A percentile compares a stretch with the other conserved stretches of the same genome.
Evolutionary conservation across 2,329 filamentous ascomycete species (phyloP).

Genomic region (Colletotrichum liriopes): DNA sequence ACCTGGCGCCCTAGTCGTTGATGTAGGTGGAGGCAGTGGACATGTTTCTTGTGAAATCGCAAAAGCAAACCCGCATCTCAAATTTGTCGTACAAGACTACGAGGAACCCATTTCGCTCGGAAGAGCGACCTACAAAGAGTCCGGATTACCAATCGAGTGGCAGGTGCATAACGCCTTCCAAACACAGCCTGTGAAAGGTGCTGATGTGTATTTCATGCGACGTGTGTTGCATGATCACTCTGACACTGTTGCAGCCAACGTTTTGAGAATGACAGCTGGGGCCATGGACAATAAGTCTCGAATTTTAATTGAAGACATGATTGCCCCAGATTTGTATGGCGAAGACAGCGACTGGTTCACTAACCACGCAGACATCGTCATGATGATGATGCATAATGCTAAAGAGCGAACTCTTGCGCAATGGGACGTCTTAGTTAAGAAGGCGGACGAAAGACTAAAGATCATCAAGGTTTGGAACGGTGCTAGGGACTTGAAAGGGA

Average conservation of each 20-base stretch:
- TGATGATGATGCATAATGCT: conserved; percentile 26
- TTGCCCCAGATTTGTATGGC: neutral
- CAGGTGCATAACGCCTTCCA: neutral
- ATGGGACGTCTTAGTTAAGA: conserved; percentile 7
- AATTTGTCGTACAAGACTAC: neutral
- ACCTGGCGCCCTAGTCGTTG: no score
- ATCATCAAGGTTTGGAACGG: neutral
- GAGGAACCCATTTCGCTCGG: neutral
- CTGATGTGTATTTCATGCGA: neutral
- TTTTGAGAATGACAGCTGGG: neutral
- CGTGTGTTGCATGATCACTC: neutral
- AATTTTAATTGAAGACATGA: neutral
- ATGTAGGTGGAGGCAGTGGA: no score
- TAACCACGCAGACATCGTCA: conserved; percentile 17
- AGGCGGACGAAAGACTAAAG: neutral
- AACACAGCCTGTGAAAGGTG: neutral
- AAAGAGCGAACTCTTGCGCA: conserved; percentile 14
- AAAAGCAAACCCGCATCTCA: no score
- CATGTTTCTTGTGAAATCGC: no score
- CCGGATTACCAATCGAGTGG: neutral
- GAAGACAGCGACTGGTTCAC: conserved; percentile 5
- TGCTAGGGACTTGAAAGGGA: no score
- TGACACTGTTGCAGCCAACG: neutral
- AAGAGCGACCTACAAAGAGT: neutral
- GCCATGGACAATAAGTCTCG: neutral